These are phyloP conservation scores for Alternaria sp. DNA, from an alignment of 2,329 filamentous ascomycete genomes.

Conservation along the genomic window DNA sequence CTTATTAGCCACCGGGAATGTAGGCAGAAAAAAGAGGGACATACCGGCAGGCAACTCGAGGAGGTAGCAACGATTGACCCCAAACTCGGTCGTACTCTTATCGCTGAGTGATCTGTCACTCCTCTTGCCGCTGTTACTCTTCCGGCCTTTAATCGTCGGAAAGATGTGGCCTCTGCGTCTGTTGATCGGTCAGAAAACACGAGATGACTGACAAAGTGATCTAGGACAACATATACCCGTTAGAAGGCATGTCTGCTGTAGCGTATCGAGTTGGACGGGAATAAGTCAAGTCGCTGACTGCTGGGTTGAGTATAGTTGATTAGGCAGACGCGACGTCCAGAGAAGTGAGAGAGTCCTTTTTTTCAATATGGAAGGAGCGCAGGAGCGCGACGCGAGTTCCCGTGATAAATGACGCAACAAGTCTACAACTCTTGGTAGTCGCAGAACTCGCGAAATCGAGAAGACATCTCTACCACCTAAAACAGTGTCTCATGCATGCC, in stretches of 20 bases:
- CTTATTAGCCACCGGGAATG: background rate
- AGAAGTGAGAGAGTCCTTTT: no score
- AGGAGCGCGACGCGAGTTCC: background rate
- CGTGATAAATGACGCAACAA: background rate
- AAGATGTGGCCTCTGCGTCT: background rate
- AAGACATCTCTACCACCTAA: background rate
- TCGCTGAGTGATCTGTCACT: no score
- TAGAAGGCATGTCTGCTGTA: background rate
- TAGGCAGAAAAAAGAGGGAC: no score
- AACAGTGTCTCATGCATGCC: background rate
- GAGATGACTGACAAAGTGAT: background rate
- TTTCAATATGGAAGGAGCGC: background rate
- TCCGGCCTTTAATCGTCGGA: background rate
- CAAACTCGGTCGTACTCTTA: no score
- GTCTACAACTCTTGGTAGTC: background rate
- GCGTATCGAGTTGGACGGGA: no score
- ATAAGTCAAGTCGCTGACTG: background rate
- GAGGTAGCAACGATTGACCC: no score
- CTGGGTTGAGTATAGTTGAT: background rate
- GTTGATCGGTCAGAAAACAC: background rate
- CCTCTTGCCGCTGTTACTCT: no score
- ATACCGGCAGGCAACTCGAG: no score
- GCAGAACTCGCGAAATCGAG: background rate
- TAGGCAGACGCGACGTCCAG: no score
- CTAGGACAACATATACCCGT: background rate